These are phyloP conservation scores for Trametes polyzona DNA, from an alignment of 1,284 basidiomycete species.

Conservation along the genomic window DNA sequence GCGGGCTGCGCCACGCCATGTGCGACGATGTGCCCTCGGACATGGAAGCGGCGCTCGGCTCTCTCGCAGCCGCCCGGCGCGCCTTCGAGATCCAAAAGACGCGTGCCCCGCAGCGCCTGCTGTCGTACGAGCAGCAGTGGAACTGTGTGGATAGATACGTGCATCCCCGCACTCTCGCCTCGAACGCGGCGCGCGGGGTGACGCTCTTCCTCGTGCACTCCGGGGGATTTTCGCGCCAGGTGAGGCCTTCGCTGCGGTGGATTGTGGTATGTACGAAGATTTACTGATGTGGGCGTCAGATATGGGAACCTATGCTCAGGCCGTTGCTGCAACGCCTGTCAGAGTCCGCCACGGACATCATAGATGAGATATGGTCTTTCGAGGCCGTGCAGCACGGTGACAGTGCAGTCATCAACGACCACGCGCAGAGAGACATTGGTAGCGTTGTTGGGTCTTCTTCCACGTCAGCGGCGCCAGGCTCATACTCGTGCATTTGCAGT, in stretches of 20 bases:
- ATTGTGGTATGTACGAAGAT: background rate
- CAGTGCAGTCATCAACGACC: background rate
- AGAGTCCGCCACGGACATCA: background rate
- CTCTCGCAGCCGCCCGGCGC: background rate
- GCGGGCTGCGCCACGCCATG: background rate
- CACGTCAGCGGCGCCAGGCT: background rate
- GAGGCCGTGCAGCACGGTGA: background rate
- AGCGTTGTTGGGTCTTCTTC: background rate
- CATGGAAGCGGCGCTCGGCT: background rate
- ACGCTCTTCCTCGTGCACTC: background rate
- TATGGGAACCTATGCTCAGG: background rate
- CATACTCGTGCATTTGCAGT: background rate
- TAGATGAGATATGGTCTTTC: background rate
- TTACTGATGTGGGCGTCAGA: background rate
- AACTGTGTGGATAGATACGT: background rate
- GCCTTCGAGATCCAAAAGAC: background rate
- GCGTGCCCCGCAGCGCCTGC: background rate
- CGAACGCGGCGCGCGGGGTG: background rate
- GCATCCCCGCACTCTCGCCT: background rate
- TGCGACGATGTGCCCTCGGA: background rate
- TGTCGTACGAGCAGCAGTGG: constrained; percentile 1
- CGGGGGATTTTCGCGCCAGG: background rate
- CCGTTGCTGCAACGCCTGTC: background rate
- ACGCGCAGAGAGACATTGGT: background rate
- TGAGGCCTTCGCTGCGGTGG: background rate